Base-by-base conservation (phyloP, 2,329 filamentous ascomycete species). In the Paecilomyces sp. region DNA sequence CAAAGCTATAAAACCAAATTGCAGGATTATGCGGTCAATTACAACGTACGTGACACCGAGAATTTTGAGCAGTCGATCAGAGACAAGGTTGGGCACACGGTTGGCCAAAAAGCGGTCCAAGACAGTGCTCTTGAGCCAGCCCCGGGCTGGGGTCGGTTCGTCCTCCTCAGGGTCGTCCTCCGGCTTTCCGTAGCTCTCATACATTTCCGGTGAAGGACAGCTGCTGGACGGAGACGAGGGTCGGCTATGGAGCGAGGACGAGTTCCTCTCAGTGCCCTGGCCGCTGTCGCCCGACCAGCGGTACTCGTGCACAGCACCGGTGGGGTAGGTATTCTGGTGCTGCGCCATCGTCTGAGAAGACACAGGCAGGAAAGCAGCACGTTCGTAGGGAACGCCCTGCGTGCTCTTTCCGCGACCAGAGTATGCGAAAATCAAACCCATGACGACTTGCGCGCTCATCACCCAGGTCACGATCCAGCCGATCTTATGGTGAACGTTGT, bases 401-500 rank as follows among this genome's bases (percentile, higher is more conserved):
- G 63, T 67, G 61, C 76, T 70, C 56, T 72, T 76, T 59, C 81
- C 72, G 25, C 74, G 74, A 15, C 82, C 80, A 3, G 83, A 80
- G 62, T 89, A 84, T 51, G 82, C 77, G 57, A 86, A 86, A 54
- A 91, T 76, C 58, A 91, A 71, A 55, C 85, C 84, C 70, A 96
- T 78, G 47, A 88, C 67, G 15, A 88, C 82, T 77, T 96, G 93
- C 0, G 83, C 85, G 57, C 81, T 81, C 11, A 89, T 81, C 3
- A 92, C 79, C 80, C 85, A 89, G 2, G 89, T 93, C 31, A 88
- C 82, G 51, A 90, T 80, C 93, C 93, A 97, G 58, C 92, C 92
- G 52, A 93, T 82, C 73, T 90, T 92, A 77, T 92, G 87, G 73
- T 97, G 92, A n/a, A 88, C 85, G 70, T 96, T 96, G 70, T 89